A percentile compares a stretch with the other conserved stretches of the same genome.
phyloP scores from a whole-genome alignment of 306 rosid genomes.

The Fragaria iinumae region DNA sequence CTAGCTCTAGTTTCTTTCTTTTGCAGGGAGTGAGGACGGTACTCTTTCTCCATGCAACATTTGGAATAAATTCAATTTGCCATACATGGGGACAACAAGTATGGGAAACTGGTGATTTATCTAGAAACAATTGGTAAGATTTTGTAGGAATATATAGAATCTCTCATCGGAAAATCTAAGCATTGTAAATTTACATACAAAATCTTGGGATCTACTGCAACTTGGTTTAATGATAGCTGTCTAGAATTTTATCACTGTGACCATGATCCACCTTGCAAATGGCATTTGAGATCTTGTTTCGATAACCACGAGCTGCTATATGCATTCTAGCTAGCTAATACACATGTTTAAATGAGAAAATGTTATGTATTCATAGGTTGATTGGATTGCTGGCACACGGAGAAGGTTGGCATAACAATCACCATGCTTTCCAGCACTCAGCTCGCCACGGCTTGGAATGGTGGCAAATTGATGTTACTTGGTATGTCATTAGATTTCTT shows the following conservation, averaged over 20 bases:
- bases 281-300: too few species aligned
- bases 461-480: constrained; percentile 92
- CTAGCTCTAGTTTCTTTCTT: not conserved
- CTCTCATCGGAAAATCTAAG: not conserved
- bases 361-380: constrained; percentile 30
- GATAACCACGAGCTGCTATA: not conserved
- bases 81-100: constrained; percentile 13
- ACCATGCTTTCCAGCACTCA: constrained; percentile 86
- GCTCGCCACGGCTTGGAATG: constrained; percentile 89
- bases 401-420: constrained; percentile 95
- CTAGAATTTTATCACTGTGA: not conserved
- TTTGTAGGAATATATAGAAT: not conserved
- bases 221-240: too few species aligned
- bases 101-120: constrained; percentile 13
- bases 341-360: not conserved
- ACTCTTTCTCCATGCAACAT: constrained; percentile 4
- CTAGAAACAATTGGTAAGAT: constrained; percentile 16
- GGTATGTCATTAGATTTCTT: constrained; percentile 66
- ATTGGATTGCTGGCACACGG: constrained; percentile 83
- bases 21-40: not conserved
- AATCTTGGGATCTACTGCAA: too few species aligned
- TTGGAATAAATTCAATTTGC: constrained; percentile 13
- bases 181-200: not conserved
- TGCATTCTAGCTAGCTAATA: too few species aligned
- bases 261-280: too few species aligned